Base-by-base conservation (phyloP, 371 early-diverging fungal genomes). In the Mortierella sp. region DNA sequence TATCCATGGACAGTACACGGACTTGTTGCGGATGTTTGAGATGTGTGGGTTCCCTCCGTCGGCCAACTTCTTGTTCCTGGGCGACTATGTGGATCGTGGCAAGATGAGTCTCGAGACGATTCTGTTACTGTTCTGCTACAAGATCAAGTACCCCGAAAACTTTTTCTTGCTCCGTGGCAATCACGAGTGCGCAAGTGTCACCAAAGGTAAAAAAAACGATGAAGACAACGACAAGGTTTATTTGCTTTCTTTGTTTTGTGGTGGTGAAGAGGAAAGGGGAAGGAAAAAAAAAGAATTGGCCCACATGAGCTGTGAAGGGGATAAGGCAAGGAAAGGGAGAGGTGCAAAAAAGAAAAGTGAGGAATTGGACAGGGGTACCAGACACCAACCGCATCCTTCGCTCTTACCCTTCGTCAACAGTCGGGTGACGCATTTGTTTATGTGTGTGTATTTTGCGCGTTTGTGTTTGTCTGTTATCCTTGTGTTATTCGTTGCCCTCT, bases 11-110 rank as follows among this genome's bases (percentile, higher is more conserved):
- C 99, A 99, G 91, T 94, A 93, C 80, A 89, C 93, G 4, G 99
- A 98, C 85, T 88, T 99, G 64, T 87, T 97, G 79, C 90, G 96
- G 67, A 86, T 98, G 64, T 99, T 97, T 87, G 98, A 96, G 85
- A 93, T 92, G 94, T 95, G 94, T 86, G 99, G 95, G 19, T 97
- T 93, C 87, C 99, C 95, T 68, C 99, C 95, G 2, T 89, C 87
- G 63, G 91, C 94, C 80, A 98, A 96, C 90, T 99, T 96, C 80
- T 88, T 99, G 70, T 98, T 99, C 81, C 85, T 99, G 53, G 99
- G 99, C 37, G 99, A 99, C 86, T 99, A 99, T 90, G 99, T 99
- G 14, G 99, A 99, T 88, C 92, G 99, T 53, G 99, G 99, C 66
- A 98, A 98, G 86, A 97, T 97, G 86, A 94, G 94, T 71, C 86